A percentile compares a stretch with the other conserved stretches of the same genome.
Conservation (phyloP, 768 basidiomycete genomes). For the Trametes meyenii region DNA sequence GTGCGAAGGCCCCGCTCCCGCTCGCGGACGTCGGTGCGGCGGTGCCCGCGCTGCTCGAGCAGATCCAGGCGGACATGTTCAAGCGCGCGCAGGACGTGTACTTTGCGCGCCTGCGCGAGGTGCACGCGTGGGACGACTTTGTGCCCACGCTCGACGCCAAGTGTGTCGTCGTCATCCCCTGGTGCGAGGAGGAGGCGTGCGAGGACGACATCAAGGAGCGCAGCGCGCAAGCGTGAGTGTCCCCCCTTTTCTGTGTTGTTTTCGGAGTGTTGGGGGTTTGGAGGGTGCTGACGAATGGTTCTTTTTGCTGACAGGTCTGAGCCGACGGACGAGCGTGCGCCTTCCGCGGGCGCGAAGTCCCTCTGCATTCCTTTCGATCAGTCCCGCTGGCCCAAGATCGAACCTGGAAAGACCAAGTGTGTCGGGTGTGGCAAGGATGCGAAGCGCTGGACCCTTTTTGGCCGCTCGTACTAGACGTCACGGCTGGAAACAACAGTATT, state of each 20-base stretch:
- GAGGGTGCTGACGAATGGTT: neutral
- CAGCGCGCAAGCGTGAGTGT: constrained; percentile 78
- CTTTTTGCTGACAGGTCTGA: constrained; percentile 57
- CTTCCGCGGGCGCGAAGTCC: constrained; percentile 96
- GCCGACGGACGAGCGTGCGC: constrained; percentile 91
- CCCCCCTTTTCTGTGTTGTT: neutral
- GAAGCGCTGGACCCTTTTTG: constrained; percentile 98
- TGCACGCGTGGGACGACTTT: constrained; percentile 89
- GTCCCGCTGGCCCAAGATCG: constrained; percentile 75
- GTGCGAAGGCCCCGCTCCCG: constrained; percentile 58
- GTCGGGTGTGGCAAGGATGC: constrained; percentile 85
- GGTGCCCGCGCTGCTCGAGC: constrained; percentile 71
- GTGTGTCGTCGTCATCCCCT: constrained; percentile 86
- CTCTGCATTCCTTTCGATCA: constrained; percentile 97
- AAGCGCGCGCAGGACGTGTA: constrained; percentile 72
- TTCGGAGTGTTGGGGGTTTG: neutral
- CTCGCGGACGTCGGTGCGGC: constrained; percentile 49
- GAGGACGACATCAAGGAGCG: constrained; percentile 99
- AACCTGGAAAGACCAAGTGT: constrained; percentile 86
- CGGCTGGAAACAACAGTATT: no score
- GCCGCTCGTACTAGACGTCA: constrained; percentile 70
- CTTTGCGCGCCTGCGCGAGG: constrained; percentile 66
- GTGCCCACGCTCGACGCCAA: constrained; percentile 91
- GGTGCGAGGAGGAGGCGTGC: constrained; percentile 92
- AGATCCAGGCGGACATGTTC: constrained; percentile 91